A percentile compares a stretch with the other conserved stretches of the same genome.
Conservation (phyloP, 179 eudicot species). For the Gypsophila paniculata region DNA sequence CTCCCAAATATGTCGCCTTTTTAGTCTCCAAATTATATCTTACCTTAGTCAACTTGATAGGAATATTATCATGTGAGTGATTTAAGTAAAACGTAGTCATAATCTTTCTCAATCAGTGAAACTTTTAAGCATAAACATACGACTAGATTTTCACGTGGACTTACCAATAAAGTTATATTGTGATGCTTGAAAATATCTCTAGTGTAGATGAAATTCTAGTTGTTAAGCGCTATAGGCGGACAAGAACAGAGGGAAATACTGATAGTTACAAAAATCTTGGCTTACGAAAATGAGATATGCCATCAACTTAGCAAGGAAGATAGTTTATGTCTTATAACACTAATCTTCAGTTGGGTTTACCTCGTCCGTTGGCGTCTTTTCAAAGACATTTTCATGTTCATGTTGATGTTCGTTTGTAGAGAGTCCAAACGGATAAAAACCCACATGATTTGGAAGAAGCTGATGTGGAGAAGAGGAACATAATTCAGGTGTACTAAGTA, state of each 20-base stretch:
- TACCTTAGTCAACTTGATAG: no score
- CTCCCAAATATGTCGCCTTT: not conserved
- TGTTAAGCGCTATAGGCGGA: no score
- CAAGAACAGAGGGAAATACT: no score
- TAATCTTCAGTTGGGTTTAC: not conserved
- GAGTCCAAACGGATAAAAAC: not conserved
- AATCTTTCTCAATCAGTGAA: not conserved
- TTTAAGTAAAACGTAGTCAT: not conserved
- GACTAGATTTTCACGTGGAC: not conserved
- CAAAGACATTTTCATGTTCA: not conserved
- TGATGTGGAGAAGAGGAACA: slow-evolving; percentile 3
- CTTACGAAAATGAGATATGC: not conserved
- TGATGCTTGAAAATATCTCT: no score
- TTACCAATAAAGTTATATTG: no score
- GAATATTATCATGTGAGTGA: not conserved
- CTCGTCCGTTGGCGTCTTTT: not conserved
- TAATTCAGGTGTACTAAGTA: not conserved
- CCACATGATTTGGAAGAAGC: not conserved
- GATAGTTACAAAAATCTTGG: not conserved
- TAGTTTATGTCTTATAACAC: not conserved
- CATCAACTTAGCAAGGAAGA: not conserved
- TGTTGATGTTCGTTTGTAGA: not conserved
- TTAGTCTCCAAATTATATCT: not conserved
- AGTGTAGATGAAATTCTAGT: no score
- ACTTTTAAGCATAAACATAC: not conserved